A percentile compares a stretch with the other conserved stretches of the same genome.
phyloP scores from a whole-genome alignment of 306 rosid species.

The Ammopiptanthus mongolicus region DNA sequence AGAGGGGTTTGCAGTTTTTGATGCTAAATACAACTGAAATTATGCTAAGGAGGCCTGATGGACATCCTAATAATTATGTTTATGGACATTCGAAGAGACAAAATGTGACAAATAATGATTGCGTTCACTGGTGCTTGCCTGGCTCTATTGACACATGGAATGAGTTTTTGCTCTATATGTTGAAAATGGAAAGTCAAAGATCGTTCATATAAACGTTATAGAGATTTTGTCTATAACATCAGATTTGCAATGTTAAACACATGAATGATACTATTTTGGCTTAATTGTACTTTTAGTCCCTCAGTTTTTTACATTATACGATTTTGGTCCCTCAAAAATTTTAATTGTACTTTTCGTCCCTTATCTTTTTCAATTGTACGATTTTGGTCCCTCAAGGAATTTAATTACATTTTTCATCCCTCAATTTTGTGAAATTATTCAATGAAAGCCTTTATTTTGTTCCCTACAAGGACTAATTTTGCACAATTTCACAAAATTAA shows the following conservation, averaged over 20 bases:
- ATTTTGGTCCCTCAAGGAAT: too few species aligned
- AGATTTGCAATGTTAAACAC: neutral
- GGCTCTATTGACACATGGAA: conserved; percentile 94
- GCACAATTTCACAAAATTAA: too few species aligned
- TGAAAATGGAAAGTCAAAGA: conserved; percentile 32
- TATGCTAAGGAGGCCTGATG: conserved; percentile 78
- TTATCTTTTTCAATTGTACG: too few species aligned
- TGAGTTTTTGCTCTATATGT: conserved; percentile 51
- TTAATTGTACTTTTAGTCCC: too few species aligned
- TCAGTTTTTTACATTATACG: too few species aligned
- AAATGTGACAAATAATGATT: conserved; percentile 45
- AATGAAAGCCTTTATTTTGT: too few species aligned
- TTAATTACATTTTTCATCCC: too few species aligned
- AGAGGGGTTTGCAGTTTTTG: conserved; percentile 48
- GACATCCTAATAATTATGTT: conserved; percentile 58
- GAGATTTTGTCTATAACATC: neutral
- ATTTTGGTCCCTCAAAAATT: too few species aligned
- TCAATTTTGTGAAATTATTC: too few species aligned
- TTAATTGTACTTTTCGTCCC: too few species aligned
- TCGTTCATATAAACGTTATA: neutral
- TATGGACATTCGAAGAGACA: conserved; percentile 31
- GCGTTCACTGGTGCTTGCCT: conserved; percentile 91
- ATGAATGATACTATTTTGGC: neutral
- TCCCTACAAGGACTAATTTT: too few species aligned
- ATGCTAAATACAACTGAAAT: conserved; percentile 57